Evolutionary conservation across 2,329 filamentous ascomycete genomes (phyloP), one percentile per base, ranked within the genome.

Genomic region (Aspergillus bombycis): DNA sequence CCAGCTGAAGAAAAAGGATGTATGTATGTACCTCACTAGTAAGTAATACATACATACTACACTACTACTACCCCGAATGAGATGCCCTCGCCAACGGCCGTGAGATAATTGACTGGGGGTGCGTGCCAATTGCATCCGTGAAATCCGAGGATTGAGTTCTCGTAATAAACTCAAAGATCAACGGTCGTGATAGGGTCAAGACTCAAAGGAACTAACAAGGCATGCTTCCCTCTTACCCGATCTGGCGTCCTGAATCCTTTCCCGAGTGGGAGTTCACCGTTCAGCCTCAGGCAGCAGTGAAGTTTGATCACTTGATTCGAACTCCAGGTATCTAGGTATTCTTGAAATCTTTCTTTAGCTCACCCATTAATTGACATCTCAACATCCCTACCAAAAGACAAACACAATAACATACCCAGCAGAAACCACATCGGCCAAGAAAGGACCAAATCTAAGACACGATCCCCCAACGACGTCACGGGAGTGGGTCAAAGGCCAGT

Each of bases 201-300:
- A 28, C 26, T 28, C 26, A 50, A 30, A 19, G 16, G 16, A 50
- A 28, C 46, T 30, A n/a, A 7, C 10, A 30, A 7, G 3, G 2
- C 7, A 43, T 41, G 19, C 45, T 28, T 28, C 23, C 45, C 45
- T 48, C 7, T 9, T 50, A 50, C 46, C 14, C 14, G 46, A 50
- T 48, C 45, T 48, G 4, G 45, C 23, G 45, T 28, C 45, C 45
- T 36, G 34, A 36, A 36, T 48, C 45, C 45, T 23, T 48, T 48
- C 45, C 45, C 19, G 46, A 50, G 16, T 28, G 16, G 26, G 46
- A 19, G 16, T 50, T 28, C 26, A n/a, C 45, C 21, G 2, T 52
- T 52, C 48, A 52, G 48, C 48, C 48, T 52, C 48, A 52, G 48
- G 48, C 23, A 50, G 46, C 9, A n/a, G 32, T 32, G 28, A 52